These are phyloP conservation scores for Phytophthora multivora DNA, from an alignment of 352 stramenopile genomes.

Conservation along the genomic window DNA sequence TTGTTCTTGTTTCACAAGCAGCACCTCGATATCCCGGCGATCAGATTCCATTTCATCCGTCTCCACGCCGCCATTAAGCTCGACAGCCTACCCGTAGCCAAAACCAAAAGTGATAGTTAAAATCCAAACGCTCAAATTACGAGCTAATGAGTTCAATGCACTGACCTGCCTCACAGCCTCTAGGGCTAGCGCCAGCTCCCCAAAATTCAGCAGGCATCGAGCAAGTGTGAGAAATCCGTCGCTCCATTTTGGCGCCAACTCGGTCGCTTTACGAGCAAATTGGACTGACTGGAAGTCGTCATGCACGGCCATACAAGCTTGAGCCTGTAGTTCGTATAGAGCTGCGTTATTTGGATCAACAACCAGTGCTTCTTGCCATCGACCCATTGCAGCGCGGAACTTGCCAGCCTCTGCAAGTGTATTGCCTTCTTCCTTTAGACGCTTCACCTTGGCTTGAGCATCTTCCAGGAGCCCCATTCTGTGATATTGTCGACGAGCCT, in stretches of 20 bases:
- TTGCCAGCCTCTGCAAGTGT: slow-evolving; percentile 69
- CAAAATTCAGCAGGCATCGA: slow-evolving; percentile 79
- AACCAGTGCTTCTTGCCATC: slow-evolving; percentile 66
- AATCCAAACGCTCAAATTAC: too few relatives aligned
- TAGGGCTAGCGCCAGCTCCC: slow-evolving; percentile 69
- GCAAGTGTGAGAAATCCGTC: slow-evolving; percentile 76
- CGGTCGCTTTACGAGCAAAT: slow-evolving; percentile 59
- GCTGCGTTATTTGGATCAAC: slow-evolving; percentile 51
- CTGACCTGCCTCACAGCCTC: slow-evolving; percentile 54
- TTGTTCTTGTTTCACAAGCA: slow-evolving; percentile 43
- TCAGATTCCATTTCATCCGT: slow-evolving; percentile 57
- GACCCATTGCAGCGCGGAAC: slow-evolving; percentile 65
- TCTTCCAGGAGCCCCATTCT: slow-evolving; percentile 64
- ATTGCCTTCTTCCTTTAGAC: slow-evolving; percentile 80
- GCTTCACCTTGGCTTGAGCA: slow-evolving; percentile 49
- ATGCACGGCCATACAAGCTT: slow-evolving; percentile 68
- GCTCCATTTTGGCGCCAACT: slow-evolving; percentile 62
- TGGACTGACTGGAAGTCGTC: slow-evolving; percentile 83
- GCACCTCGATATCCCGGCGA: slow-evolving; percentile 46
- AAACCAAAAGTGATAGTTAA: too few relatives aligned
- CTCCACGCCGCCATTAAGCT: slow-evolving; percentile 36
- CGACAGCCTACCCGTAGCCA: slow-evolving; percentile 41
- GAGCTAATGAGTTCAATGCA: neutral
- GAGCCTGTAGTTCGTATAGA: slow-evolving; percentile 72
- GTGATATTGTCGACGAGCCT: slow-evolving; percentile 2